A percentile compares a stretch with the other conserved stretches of the same genome.
Evolutionary conservation across 164 flowering plant species (phyloP).

Genomic region (Annona cherimola): DNA sequence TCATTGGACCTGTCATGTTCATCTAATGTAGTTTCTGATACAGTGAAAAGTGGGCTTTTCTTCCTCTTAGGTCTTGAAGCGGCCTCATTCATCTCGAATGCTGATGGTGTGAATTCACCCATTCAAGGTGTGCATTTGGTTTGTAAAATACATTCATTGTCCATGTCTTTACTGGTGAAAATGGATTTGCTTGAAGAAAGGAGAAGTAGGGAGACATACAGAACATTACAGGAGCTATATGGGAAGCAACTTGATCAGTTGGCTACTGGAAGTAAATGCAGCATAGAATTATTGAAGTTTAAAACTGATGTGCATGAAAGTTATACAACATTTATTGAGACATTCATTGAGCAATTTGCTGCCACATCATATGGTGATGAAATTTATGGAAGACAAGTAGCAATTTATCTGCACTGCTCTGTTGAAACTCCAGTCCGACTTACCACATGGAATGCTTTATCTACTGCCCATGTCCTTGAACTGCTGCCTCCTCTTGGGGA

Average conservation of each 20-base stretch:
- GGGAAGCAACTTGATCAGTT: conserved; percentile 51
- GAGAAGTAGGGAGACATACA: conserved; percentile 56
- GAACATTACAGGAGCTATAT: conserved; percentile 61
- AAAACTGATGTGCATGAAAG: conserved; percentile 70
- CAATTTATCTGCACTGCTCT: conserved; percentile 61
- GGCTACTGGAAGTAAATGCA: conserved; percentile 16
- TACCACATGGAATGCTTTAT: conserved; percentile 77
- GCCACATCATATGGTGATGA: conserved; percentile 86
- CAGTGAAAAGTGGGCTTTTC: conserved; percentile 69
- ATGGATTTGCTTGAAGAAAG: conserved; percentile 72
- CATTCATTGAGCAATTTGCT: conserved; percentile 77
- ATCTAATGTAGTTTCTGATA: conserved; percentile 31
- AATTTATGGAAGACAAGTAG: conserved; percentile 78
- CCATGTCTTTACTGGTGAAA: conserved; percentile 54
- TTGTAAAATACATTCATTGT: conserved; percentile 89
- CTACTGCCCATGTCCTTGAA: conserved; percentile 68
- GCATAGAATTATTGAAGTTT: conserved; percentile 45
- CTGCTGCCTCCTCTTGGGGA: conserved; percentile 67
- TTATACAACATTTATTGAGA: conserved; percentile 70
- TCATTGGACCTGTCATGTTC: conserved; percentile 13
- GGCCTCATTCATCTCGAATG: conserved; percentile 28
- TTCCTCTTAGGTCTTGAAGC: conserved; percentile 79
- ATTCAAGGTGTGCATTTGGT: conserved; percentile 50
- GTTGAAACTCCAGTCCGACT: conserved; percentile 69
- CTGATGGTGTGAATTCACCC: conserved; percentile 31